Evolutionary conservation across 805 yeast species (phyloP).

Genomic region (Yarrowia sp.): DNA sequence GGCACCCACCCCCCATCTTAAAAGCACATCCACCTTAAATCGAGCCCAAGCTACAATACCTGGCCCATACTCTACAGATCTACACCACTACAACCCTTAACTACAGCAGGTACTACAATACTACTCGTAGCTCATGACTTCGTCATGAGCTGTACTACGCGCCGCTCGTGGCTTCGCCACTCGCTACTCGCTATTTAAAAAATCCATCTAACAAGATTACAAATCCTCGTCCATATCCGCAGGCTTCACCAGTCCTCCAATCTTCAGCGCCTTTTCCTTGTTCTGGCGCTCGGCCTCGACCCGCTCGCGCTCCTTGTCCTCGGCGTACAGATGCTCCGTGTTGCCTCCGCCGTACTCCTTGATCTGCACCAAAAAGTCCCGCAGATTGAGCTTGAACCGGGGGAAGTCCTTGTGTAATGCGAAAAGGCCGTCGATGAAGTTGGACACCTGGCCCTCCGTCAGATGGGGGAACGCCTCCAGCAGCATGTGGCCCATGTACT

Average conservation of each 20-base stretch:
- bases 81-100: too few relatives aligned
- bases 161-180: too few relatives aligned
- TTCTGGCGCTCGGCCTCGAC: slow-evolving; percentile 66
- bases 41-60: too few relatives aligned
- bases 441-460: slow-evolving; percentile 75
- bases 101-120: too few relatives aligned
- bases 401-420: slow-evolving; percentile 67
- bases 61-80: too few relatives aligned
- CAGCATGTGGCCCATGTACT: slow-evolving; percentile 77
- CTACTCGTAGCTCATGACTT: too few relatives aligned
- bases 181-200: too few relatives aligned
- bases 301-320: slow-evolving; percentile 79
- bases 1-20: too few relatives aligned
- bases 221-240: slow-evolving; percentile 82
- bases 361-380: slow-evolving; percentile 95
- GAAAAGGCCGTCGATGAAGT: slow-evolving; percentile 72
- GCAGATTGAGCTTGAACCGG: slow-evolving; percentile 77
- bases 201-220: not conserved
- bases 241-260: slow-evolving; percentile 94
- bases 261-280: slow-evolving; percentile 75
- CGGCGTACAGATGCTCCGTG: slow-evolving; percentile 90
- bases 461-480: slow-evolving; percentile 90
- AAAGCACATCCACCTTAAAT: too few relatives aligned
- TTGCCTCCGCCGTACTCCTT: slow-evolving; percentile 89
- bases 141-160: too few relatives aligned